Base-by-base conservation (phyloP, 1,284 basidiomycete species). In the Cryptococcus sp. region DNA sequence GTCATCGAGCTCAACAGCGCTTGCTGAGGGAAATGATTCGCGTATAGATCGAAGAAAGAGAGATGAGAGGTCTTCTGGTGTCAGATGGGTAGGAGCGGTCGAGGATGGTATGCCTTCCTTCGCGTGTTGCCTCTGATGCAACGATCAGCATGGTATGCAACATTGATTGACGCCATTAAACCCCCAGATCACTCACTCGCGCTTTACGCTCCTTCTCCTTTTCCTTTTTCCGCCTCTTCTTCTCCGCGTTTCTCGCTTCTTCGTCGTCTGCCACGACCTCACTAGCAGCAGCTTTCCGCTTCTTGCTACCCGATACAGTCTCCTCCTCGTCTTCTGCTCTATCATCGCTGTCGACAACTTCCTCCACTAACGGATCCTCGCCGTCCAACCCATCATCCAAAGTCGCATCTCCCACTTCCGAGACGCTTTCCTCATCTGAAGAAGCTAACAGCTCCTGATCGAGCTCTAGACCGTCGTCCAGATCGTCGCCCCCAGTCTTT, bases 1-100 rank as follows among this genome's bases (percentile, higher is more conserved):
- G 51, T 78, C 76, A 6, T 72, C 73, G 41, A 79, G 63, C 63
- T 79, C 77, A 66, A 79, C 76, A 17, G 68, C 58, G 17, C 67
- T 71, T 7, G 71, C 68, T 10, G 69, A 60, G 2, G 73, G 68
- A 53, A 68, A 73, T 5, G 73, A 67, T 41, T 73, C 71, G n/a
- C 70, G 56, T 30, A 70, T 66, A 0, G 68, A 71, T 0, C 62
- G 47, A 15, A 74, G 68, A 11, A 77, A 62, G 10, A 72, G 48
- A 1, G 58, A 50, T 0, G 67, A 68, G 15, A 75, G 53, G 16
- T 70, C 64, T 3, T 54, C 54, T 6, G 59, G 52, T 5, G 52
- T 19, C 19, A 72, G 56, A 41, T 68, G 65, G 4, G 70, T 68
- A 3, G 70, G 68, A 19, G 62, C 57, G 49, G 30, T 13, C 10